Conservation (phyloP, 1,139 yeast genomes). For the Petasospora fabianii region DNA sequence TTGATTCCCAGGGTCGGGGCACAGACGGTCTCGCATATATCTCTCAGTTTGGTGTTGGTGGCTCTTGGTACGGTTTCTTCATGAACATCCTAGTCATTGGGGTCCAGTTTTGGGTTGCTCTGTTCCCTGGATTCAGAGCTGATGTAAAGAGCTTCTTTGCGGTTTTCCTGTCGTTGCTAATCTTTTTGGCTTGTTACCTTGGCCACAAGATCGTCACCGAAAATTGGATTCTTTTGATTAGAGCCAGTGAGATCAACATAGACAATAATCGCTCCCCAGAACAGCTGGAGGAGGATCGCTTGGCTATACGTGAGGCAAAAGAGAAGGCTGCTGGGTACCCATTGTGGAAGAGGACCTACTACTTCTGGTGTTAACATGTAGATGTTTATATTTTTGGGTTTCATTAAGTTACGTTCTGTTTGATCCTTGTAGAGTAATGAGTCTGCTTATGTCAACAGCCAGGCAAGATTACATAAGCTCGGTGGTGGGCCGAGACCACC, state of each 20-base stretch:
- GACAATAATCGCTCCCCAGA: constrained; percentile 68
- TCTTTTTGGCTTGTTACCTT: constrained; percentile 52
- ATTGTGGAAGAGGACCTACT: constrained; percentile 46
- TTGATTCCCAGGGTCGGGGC: constrained; percentile 47
- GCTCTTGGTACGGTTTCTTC: constrained; percentile 47
- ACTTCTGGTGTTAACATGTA: constrained; percentile 21
- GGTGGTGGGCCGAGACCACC: too few relatives aligned
- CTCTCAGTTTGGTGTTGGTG: constrained; percentile 52
- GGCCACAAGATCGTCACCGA: constrained; percentile 51
- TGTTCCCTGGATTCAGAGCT: constrained; percentile 56
- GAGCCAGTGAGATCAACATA: constrained; percentile 55
- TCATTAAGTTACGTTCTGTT: too few relatives aligned
- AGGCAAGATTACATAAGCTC: too few relatives aligned
- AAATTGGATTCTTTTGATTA: constrained; percentile 46
- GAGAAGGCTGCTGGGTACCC: constrained; percentile 50
- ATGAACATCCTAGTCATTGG: constrained; percentile 48
- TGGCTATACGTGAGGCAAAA: constrained; percentile 62
- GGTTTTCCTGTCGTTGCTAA: constrained; percentile 60
- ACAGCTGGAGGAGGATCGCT: constrained; percentile 61
- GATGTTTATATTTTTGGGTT: too few relatives aligned
- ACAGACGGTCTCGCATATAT: constrained; percentile 50
- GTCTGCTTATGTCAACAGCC: too few relatives aligned
- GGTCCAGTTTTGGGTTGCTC: constrained; percentile 68
- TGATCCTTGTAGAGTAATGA: too few relatives aligned
- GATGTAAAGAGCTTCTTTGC: constrained; percentile 57